Base-by-base conservation (phyloP, 305 asterid genomes). In the Solanum hybrid region DNA sequence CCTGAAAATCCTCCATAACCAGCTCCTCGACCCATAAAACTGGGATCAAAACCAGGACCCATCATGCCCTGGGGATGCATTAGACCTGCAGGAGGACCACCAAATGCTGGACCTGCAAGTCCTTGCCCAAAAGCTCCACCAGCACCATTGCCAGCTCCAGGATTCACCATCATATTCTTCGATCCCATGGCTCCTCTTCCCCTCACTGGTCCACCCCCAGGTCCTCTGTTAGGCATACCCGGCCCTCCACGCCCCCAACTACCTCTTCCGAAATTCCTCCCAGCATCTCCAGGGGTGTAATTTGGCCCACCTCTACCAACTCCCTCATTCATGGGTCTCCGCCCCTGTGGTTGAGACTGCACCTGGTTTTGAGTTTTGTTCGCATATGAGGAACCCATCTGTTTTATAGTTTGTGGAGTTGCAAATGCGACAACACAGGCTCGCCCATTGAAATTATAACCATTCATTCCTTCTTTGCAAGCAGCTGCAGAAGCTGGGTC, bases 401-500 rank as follows among this genome's bases (percentile, higher is more conserved):
- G 95, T 90, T 93, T 96, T 78, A 96, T 93, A 88, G 98, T 96
- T 37, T 93, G 94, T 10, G 99, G 96, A 72, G 95, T 93, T 90
- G 98, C 98, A 94, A 90, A 97, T 56, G 98, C 95, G 86, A 97
- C 98, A 79, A 96, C 96, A 89, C 99, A 97, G 42, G 99, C 92
- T 85, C 99, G 91, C 20, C 98, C 99, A 90, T 96, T 97, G 80
- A 97, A 97, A 69, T 90, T 40, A 88, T 95, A 94, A 38, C 98
- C 98, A 87, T 96, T 94, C 98, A 96, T 94, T 71, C 98, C 94
- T 40, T 96, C 98, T 92, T 96, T 96, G 93, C 99, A 97, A 5
- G 99, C 95, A 71, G 95, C 85, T 86, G 99, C 98, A 37, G 96
- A 94, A 31, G 92, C 92, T 87, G 98, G 93, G 56, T 96, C 98